phyloP scores from a whole-genome alignment of 2,329 filamentous ascomycete species.

The Colletotrichum neosansevieriae region DNA sequence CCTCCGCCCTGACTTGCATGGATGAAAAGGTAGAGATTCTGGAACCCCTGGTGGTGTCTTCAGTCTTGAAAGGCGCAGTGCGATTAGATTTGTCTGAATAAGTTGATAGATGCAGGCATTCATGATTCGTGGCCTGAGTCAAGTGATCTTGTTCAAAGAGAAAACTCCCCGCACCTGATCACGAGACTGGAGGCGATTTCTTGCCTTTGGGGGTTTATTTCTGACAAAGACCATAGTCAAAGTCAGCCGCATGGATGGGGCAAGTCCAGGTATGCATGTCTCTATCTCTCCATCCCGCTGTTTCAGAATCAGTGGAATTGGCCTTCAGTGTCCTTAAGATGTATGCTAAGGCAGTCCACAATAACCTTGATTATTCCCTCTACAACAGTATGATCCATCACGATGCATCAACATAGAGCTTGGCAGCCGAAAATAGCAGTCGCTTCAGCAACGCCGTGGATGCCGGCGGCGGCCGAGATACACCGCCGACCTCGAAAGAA shows the following conservation, averaged over 20 bases:
- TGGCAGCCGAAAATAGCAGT: slow-evolving; percentile 20
- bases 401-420: not conserved
- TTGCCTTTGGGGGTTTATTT: not conserved
- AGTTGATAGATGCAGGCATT: not conserved
- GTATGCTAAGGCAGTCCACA: not conserved
- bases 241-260: not conserved
- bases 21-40: not conserved
- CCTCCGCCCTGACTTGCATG: not conserved
- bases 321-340: not conserved
- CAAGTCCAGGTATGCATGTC: not conserved
- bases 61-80: not conserved
- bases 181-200: not conserved
- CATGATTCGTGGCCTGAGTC: too few species aligned
- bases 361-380: not conserved
- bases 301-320: not conserved
- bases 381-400: not conserved
- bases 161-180: not conserved
- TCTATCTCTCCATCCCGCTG: not conserved
- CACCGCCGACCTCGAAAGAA: not conserved
- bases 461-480: not conserved
- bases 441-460: not conserved
- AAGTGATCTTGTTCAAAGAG: too few species aligned
- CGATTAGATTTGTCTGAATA: not conserved
- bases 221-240: not conserved
- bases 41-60: not conserved